Evolutionary conservation across 345 rosid species (phyloP), one percentile per base, ranked within the genome.

Genomic region (Populus davidiana): DNA sequence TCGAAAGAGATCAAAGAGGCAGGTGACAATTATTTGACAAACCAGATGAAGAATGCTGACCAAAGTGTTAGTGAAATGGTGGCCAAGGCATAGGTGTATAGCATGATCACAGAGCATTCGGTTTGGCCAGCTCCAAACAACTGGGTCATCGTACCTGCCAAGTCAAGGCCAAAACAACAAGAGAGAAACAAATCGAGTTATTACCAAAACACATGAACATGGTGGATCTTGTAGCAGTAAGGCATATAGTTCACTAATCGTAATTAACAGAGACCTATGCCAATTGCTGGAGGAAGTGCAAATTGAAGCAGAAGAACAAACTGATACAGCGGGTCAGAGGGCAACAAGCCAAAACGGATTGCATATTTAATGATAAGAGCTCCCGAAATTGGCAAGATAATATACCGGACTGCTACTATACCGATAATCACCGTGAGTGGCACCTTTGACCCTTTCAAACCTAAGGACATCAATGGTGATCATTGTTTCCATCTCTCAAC

Each of bases 211-310:
- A 25, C 63, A 56, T 56, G 23, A 9, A 56, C 63, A 56, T 56
- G 63, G 13, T n/a, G 23, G 63, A 56, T 56, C 27, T 56, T 56
- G 63, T 9, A 56, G 10, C 9, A n/a, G 47, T 41, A 56, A 23
- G 63, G 27, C 23, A 8, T n/a, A 56, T 8, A 56, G 9, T 56
- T 56, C 63, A 18, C 59, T 20, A 20, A 12, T 44, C 12, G 29
- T 7, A 38, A 17, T 20, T n/a, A 52, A 14, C 47, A 5, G 78
- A 87, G 77, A 87, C 90, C 86, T 49, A 86, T 74, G 75, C 61
- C 81, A 81, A 87, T 81, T 1, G 92, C 92, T 0, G 91, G 91
- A 35, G 91, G 91, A 27, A 89, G 77, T n/a, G 90, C 78, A 69
- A 75, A 89, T 39, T 87, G 89, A 39, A 87, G 86, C 36, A 86